Base-by-base conservation (phyloP, 768 basidiomycete species). In the Lactifluus hygrophoroides region DNA sequence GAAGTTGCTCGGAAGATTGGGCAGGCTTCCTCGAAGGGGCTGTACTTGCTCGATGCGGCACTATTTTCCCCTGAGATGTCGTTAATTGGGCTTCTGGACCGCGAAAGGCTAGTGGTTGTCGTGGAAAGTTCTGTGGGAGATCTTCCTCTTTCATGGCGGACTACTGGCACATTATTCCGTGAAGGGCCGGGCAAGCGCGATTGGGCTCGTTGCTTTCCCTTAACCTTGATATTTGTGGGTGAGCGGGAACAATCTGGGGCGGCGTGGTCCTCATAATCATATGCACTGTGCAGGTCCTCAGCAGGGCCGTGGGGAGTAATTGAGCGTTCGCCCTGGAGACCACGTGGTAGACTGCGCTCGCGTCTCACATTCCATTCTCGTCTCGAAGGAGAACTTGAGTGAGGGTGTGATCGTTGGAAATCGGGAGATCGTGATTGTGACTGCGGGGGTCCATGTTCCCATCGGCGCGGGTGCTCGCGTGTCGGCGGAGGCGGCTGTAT, bases 401-500 rank as follows among this genome's bases (percentile, higher is more conserved):
- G 56, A 0, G 47, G 25, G 28, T 35, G 25, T 19, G 43, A 49
- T 55, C 13, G 48, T 6, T n/a, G 66, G 59, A 34, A 69, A 30
- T 53, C 37, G 13, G 72, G 73, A 5, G 66, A 62, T 3, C 57
- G 62, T 11, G 69, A 64, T 6, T 62, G 62, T 11, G 68, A 61
- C 1, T 56, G 57, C 13, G 57, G 64, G 11, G 51, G 63, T 2
- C 27, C 37, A 3, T 64, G 57, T 37, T 70, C 50, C 60, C 68
- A 71, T 62, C 75, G 70, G 23, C 69, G 67, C 21, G 57, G 61
- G 34, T 65, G 69, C 21, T 70, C 66, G 23, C 61, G 61, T n/a
- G n/a, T n/a, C 5, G 54, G 66, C 9, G 73, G 73, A 14, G 76
- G 76, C 7, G 64, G 56, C 1, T 75, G 69, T 19, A 77, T 55